A percentile compares a stretch with the other conserved stretches of the same genome.
These are phyloP conservation scores for Nelumbo lutea DNA, from an alignment of 164 flowering plant genomes.

Conservation along the genomic window DNA sequence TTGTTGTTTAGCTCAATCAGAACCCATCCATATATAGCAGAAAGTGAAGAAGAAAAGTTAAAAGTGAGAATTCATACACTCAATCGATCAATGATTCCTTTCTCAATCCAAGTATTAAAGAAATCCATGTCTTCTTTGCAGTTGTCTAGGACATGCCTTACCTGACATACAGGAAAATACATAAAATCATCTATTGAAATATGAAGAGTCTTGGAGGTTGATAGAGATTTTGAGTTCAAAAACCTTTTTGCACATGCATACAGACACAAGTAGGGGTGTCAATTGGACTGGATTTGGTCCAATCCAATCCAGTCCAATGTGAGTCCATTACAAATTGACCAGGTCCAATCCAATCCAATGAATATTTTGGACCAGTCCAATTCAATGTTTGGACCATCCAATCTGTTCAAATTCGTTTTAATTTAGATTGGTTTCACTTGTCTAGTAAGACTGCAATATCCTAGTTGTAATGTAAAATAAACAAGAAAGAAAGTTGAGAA, in stretches of 20 bases:
- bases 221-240: background rate
- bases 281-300: too few relatives aligned
- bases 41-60: constrained; percentile 8
- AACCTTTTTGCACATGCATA: background rate
- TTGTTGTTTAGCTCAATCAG: constrained; percentile 4
- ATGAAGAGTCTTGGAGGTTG: background rate
- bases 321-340: too few relatives aligned
- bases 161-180: constrained; percentile 40
- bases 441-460: too few relatives aligned
- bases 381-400: too few relatives aligned
- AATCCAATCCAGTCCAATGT: too few relatives aligned
- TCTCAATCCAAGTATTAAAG: constrained; percentile 93
- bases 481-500: too few relatives aligned
- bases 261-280: too few relatives aligned
- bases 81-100: constrained; percentile 81
- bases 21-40: background rate
- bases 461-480: too few relatives aligned
- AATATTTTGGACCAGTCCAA: too few relatives aligned
- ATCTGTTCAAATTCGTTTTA: too few relatives aligned
- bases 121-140: constrained; percentile 99
- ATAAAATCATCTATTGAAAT: constrained; percentile 1
- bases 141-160: constrained; percentile 72
- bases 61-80: constrained; percentile 50
- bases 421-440: too few relatives aligned
- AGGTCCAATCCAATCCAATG: too few relatives aligned